Conservation (phyloP, 371 early-diverging fungal species). For the Mortierella sp. region DNA sequence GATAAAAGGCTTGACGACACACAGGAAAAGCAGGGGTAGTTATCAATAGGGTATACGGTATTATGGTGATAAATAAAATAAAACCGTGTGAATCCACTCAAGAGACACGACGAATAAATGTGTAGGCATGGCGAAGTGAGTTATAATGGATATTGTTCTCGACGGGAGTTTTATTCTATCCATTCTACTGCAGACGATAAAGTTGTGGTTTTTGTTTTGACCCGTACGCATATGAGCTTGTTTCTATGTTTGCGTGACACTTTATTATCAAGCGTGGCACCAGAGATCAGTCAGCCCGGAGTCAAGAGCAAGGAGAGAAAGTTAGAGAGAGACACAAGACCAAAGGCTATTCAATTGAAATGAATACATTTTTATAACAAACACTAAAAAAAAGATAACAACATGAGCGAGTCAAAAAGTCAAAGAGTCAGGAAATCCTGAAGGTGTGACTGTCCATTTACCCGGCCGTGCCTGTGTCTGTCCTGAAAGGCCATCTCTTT, state of each 20-base stretch:
- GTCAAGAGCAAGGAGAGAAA: background rate
- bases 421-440: conserved; percentile 22
- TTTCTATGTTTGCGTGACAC: conserved; percentile 3
- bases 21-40: background rate
- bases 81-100: background rate
- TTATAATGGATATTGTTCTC: background rate
- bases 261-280: background rate
- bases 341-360: conserved; percentile 4
- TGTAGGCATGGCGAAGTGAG: background rate
- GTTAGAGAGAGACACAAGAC: background rate
- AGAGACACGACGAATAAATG: background rate
- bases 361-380: conserved; percentile 1
- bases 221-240: conserved; percentile 2
- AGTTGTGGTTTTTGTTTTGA: background rate
- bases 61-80: background rate
- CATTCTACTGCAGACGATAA: background rate
- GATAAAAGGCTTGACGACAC: background rate
- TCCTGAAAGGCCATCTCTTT: background rate
- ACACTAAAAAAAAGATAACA: conserved; percentile 14
- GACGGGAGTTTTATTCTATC: background rate
- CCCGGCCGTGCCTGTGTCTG: conserved; percentile 2
- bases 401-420: conserved; percentile 1
- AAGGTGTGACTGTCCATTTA: conserved; percentile 7
- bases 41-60: background rate
- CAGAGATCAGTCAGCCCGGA: conserved; percentile 7